These are phyloP conservation scores for Lactarius trivialis DNA, from an alignment of 768 basidiomycete genomes.

Conservation along the genomic window DNA sequence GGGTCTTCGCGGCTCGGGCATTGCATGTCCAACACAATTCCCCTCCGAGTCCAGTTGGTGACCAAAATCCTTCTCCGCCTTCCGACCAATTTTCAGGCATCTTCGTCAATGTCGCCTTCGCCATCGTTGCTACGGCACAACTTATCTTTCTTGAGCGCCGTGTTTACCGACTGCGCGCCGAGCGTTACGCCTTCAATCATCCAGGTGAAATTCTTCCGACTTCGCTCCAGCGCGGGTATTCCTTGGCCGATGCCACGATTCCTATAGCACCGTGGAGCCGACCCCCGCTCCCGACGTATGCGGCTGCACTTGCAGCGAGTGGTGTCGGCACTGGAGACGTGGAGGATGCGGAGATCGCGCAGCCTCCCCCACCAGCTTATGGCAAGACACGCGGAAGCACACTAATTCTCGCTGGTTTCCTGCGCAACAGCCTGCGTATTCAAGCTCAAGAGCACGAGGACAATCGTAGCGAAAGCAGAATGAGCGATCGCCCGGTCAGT, in stretches of 20 bases:
- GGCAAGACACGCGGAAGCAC: conserved; percentile 67
- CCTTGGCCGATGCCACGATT: conserved; percentile 15
- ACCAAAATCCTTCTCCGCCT: not conserved
- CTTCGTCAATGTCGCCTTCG: conserved; percentile 61
- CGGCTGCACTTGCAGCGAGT: conserved; percentile 59
- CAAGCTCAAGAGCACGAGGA: conserved; percentile 19
- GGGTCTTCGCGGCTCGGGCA: conserved; percentile 40
- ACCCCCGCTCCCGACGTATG: conserved; percentile 64
- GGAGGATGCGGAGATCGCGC: conserved; percentile 62
- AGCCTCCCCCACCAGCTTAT: conserved; percentile 69
- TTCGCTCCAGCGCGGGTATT: conserved; percentile 14
- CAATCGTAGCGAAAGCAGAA: conserved; percentile 25
- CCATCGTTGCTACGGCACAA: conserved; percentile 43
- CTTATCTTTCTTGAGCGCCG: conserved; percentile 59
- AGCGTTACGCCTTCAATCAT: conserved; percentile 53
- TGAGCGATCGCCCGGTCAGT: conserved; percentile 42
- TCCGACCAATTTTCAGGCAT: conserved; percentile 29
- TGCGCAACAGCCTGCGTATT: conserved; percentile 26
- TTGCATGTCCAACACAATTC: conserved; percentile 16
- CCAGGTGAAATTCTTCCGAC: conserved; percentile 42
- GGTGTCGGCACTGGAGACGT: conserved; percentile 70
- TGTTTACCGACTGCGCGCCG: conserved; percentile 57
- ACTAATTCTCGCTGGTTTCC: conserved; percentile 48
- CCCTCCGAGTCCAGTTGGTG: not conserved
- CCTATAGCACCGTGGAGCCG: conserved; percentile 59